phyloP scores from a whole-genome alignment of 495 filamentous ascomycete species.

The Xanthoparmelia taractica region DNA sequence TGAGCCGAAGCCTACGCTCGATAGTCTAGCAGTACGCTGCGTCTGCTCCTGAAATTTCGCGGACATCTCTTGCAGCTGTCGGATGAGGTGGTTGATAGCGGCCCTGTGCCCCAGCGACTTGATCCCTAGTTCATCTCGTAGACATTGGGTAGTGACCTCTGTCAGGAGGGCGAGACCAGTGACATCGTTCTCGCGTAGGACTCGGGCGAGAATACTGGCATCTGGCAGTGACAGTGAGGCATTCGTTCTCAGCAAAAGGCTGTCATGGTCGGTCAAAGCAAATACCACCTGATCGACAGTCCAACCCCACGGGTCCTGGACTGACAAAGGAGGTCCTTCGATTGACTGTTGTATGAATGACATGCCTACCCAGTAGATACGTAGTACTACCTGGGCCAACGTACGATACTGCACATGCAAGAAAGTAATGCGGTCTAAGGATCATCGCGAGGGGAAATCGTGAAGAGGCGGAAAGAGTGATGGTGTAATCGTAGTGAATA shows the following conservation, averaged over 20 bases:
- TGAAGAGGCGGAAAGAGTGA: background rate
- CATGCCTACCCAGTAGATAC: constrained; percentile 3
- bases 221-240: constrained; percentile 40
- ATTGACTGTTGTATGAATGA: constrained; percentile 11
- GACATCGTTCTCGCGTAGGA: constrained; percentile 51
- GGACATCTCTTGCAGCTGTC: constrained; percentile 38
- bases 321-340: constrained; percentile 7
- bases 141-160: constrained; percentile 36
- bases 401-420: background rate
- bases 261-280: constrained; percentile 50
- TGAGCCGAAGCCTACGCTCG: constrained; percentile 4
- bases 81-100: constrained; percentile 41
- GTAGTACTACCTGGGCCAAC: background rate
- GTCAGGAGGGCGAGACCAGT: constrained; percentile 55
- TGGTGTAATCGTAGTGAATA: background rate
- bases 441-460: background rate
- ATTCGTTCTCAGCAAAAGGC: constrained; percentile 27
- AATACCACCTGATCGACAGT: constrained; percentile 54
- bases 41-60: constrained; percentile 31
- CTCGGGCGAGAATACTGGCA: constrained; percentile 39
- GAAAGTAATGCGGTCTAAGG: background rate
- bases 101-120: constrained; percentile 40
- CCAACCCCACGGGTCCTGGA: constrained; percentile 61
- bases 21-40: constrained; percentile 2
- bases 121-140: constrained; percentile 47